Evolutionary conservation across 441 rosid species (phyloP).

Genomic region (Corymbia calophylla): DNA sequence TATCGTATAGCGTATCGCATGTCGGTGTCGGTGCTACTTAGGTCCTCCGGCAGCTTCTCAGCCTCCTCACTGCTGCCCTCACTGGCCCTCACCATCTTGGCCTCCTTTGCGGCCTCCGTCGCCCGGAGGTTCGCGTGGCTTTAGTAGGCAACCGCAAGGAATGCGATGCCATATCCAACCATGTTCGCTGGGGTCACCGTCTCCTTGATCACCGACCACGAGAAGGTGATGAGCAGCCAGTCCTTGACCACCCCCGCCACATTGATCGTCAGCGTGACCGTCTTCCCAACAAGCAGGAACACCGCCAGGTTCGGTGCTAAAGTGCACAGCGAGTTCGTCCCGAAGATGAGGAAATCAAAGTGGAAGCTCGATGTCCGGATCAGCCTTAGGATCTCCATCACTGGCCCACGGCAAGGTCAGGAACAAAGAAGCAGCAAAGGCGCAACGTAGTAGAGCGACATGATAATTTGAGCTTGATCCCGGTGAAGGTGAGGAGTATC

Average conservation of each 20-base stretch:
- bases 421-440: conserved; percentile 39
- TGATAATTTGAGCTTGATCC: conserved; percentile 35
- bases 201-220: conserved; percentile 6
- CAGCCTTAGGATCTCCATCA: conserved; percentile 26
- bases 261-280: background rate
- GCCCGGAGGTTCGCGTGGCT: conserved; percentile 90
- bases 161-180: conserved; percentile 80
- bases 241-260: conserved; percentile 6
- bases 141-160: conserved; percentile 87
- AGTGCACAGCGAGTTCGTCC: conserved; percentile 36
- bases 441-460: conserved; percentile 42
- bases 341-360: conserved; percentile 31
- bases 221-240: conserved; percentile 6
- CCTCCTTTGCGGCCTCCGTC: conserved; percentile 56
- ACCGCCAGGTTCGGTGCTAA: conserved; percentile 45
- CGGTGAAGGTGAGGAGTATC: conserved; percentile 29
- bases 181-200: background rate
- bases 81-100: background rate
- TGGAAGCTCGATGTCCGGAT: conserved; percentile 30
- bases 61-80: too few relatives aligned
- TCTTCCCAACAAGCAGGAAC: conserved; percentile 35
- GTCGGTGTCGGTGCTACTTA: too few relatives aligned
- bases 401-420: conserved; percentile 27
- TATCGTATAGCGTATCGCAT: too few relatives aligned
- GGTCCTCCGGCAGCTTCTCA: too few relatives aligned